phyloP scores from a whole-genome alignment of 164 flowering plant species.

The Umbilicus rupestris region DNA sequence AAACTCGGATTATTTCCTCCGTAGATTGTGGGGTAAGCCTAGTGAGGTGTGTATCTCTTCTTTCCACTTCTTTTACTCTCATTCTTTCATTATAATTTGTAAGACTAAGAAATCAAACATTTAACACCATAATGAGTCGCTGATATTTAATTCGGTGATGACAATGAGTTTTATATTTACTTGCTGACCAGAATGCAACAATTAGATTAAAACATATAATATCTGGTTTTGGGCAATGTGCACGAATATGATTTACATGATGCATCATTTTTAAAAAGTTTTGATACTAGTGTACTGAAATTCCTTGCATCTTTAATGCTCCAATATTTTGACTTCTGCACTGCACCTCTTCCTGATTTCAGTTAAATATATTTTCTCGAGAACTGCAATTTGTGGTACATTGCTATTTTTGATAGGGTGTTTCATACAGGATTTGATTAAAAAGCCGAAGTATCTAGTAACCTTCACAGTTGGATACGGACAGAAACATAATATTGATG shows the following conservation, averaged over 20 bases:
- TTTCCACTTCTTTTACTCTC: neutral
- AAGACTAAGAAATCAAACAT: neutral
- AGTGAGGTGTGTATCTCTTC: constrained; percentile 47
- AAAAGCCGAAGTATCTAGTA: constrained; percentile 73
- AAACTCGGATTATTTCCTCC: constrained; percentile 67
- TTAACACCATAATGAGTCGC: too few species aligned
- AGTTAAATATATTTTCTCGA: neutral
- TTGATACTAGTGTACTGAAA: too few species aligned
- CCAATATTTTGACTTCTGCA: too few species aligned
- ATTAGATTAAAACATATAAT: too few species aligned
- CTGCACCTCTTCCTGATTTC: neutral
- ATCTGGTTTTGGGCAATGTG: too few species aligned
- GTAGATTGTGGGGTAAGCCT: constrained; percentile 87
- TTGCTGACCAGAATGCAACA: too few species aligned
- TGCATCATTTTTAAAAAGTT: too few species aligned
- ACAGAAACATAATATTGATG: constrained; percentile 60
- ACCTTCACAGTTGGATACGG: constrained; percentile 79
- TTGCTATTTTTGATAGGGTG: constrained; percentile 1
- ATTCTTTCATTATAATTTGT: neutral
- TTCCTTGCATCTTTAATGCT: too few species aligned
- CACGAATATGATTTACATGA: too few species aligned
- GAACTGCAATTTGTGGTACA: neutral
- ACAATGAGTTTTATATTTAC: too few species aligned
- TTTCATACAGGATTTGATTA: constrained; percentile 57
- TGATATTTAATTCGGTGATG: too few species aligned